These are phyloP conservation scores for Penicillium nordicum DNA, from an alignment of 2,329 filamentous ascomycete species.

Conservation along the genomic window DNA sequence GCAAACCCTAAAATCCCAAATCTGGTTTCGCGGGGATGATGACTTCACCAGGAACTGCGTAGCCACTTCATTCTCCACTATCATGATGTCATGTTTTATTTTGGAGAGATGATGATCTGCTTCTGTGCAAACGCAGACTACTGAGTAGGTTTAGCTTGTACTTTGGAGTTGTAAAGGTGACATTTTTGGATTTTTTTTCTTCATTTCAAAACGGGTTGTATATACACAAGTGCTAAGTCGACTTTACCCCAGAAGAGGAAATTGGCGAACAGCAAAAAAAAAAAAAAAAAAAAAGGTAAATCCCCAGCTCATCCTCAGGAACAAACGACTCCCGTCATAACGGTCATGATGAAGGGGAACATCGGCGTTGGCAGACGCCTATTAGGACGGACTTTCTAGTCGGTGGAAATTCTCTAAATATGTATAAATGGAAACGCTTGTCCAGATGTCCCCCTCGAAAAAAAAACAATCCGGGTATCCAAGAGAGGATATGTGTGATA, in stretches of 20 bases:
- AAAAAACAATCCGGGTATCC: conserved; percentile 2
- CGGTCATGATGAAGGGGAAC: conserved; percentile 18
- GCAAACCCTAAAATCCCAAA: not conserved
- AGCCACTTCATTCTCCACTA: not conserved
- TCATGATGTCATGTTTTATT: not conserved
- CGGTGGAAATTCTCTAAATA: conserved; percentile 18
- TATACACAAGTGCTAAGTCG: conserved; percentile 16
- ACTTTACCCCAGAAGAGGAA: not conserved
- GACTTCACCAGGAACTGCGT: not conserved
- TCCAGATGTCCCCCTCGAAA: conserved; percentile 6
- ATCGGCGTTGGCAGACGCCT: conserved; percentile 8
- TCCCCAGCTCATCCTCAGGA: conserved; percentile 11
- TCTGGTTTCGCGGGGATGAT: not conserved
- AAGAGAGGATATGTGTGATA: conserved; percentile 7
- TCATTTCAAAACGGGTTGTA: conserved; percentile 13
- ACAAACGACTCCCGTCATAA: conserved; percentile 23
- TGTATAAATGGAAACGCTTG: conserved; percentile 19
- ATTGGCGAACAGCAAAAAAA: not conserved
- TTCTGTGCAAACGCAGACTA: too few relatives aligned
- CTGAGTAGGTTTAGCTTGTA: not conserved
- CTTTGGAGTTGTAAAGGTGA: not conserved
- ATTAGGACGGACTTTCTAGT: conserved; percentile 21
- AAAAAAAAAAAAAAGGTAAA: not conserved
- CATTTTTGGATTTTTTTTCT: conserved; percentile 8
- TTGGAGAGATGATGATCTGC: too few relatives aligned